Conservation (phyloP, 2,329 filamentous ascomycete genomes). For the Trichoderma arundinaceum region DNA sequence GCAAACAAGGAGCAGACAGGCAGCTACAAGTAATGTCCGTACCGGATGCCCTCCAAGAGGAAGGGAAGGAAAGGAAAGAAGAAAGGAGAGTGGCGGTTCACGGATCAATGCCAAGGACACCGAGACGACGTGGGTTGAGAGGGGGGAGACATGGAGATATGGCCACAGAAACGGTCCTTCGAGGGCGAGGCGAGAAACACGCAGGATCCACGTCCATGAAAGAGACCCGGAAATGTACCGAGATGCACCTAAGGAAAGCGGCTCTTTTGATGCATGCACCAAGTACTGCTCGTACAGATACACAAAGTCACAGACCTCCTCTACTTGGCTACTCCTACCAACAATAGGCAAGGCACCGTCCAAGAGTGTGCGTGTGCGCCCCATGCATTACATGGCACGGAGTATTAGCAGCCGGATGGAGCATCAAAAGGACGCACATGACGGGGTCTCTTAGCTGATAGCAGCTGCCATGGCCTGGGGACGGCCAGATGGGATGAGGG, state of each 20-base stretch:
- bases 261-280: slow-evolving; percentile 18
- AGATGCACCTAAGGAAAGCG: slow-evolving; percentile 18
- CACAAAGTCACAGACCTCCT: slow-evolving; percentile 12
- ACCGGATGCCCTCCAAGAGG: neutral
- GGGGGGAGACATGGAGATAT: slow-evolving; percentile 17
- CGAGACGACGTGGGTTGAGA: slow-evolving; percentile 1
- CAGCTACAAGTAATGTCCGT: neutral
- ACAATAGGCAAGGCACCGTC: neutral
- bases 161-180: neutral
- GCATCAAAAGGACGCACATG: slow-evolving; percentile 21
- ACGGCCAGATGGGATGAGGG: slow-evolving; percentile 1
- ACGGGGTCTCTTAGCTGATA: slow-evolving; percentile 9
- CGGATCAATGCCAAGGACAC: slow-evolving; percentile 5
- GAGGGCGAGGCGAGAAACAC: slow-evolving; percentile 22
- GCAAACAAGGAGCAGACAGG: neutral
- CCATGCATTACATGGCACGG: slow-evolving; percentile 13
- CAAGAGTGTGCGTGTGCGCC: slow-evolving; percentile 8
- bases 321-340: neutral
- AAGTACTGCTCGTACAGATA: slow-evolving; percentile 17
- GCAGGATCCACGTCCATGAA: slow-evolving; percentile 2
- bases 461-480: slow-evolving; percentile 21
- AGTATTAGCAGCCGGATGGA: slow-evolving; percentile 6
- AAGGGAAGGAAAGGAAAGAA: neutral
- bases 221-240: slow-evolving; percentile 27
- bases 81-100: neutral